Base-by-base conservation (phyloP, 2,329 filamentous ascomycete species). In the Calycina herbarum region DNA sequence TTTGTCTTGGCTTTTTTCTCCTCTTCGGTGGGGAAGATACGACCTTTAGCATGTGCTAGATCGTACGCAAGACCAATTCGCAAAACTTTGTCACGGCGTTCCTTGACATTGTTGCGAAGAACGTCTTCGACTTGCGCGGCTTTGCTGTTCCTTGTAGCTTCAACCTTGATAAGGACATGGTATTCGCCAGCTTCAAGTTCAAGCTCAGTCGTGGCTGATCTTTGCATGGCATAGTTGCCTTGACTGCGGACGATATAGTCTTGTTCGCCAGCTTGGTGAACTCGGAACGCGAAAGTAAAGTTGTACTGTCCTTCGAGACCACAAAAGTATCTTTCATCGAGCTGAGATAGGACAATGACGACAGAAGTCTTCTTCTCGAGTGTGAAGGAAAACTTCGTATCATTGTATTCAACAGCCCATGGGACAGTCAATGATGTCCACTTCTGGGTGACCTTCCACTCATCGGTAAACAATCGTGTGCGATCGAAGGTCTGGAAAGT, bases 381-480 rank as follows among this genome's bases (percentile, higher is more conserved):
- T 57, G 80, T 82, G 73, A 89, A 82, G 66, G 83, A 80, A 73
- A 89, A 89, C 71, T 87, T 86, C 33, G 79, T 82, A 66, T 86
- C 82, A 15, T 51, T 24, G 73, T 87, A 89, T 62, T 86, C 82
- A 1, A 82, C 77, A 69, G 82, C 84, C 86, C 86, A 89, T 0
- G 85, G 83, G 1, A 89, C 85, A 31, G 84, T 80, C 6, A 88
- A 80, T 0, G 84, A 85, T 51, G 87, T 85, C 86, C 86, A 89
- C 66, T 82, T 81, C 64, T 85, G 83, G n/a, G 82, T 83, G 57
- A 84, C 82, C 61, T 82, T 81, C 87, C 87, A 89, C 65, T 85
- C 81, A 1, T 79, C 74, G 8, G 84, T 82, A 75, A 89, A 89
- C 20, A 89, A 81, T 0, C 86, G 81, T 0, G 87, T 89, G 11